A percentile compares a stretch with the other conserved stretches of the same genome.
These are phyloP conservation scores for Ramularia endophylla DNA, from an alignment of 2,329 filamentous ascomycete genomes.

Conservation along the genomic window DNA sequence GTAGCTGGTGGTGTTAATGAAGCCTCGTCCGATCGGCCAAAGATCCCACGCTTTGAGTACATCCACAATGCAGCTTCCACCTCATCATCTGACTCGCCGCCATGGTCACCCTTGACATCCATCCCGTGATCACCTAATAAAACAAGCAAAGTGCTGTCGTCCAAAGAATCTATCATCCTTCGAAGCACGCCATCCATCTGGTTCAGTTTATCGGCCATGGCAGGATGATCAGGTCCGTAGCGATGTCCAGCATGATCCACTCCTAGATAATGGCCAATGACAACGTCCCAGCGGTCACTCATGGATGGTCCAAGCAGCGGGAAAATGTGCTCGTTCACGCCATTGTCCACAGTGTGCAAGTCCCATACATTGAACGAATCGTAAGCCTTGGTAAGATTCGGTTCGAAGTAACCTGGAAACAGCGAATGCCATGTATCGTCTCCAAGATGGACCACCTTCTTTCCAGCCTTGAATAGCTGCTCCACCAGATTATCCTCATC, in stretches of 20 bases:
- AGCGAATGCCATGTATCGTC: conserved; percentile 96
- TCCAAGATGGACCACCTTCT: conserved; percentile 86
- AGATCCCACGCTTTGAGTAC: conserved; percentile 84
- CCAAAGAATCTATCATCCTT: conserved; percentile 63
- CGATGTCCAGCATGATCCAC: conserved; percentile 96
- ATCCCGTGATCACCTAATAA: conserved; percentile 99
- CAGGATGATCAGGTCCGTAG: conserved; percentile 86
- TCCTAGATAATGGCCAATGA: conserved; percentile 88
- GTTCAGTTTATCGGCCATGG: conserved; percentile 82
- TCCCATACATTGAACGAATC: conserved; percentile 99
- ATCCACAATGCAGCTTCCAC: conserved; percentile 95
- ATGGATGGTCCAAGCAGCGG: conserved; percentile 66
- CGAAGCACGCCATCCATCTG: conserved; percentile 85
- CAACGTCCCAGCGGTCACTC: conserved; percentile 76
- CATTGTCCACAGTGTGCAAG: conserved; percentile 92
- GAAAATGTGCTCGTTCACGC: conserved; percentile 84
- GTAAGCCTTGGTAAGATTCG: conserved; percentile 78
- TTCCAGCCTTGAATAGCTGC: conserved; percentile 58
- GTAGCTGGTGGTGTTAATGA: conserved; percentile 55
- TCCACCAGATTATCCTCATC: conserved; percentile 79
- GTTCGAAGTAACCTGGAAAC: conserved; percentile 89
- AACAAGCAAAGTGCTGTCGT: conserved; percentile 80
- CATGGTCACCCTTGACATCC: conserved; percentile 95
- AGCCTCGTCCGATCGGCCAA: conserved; percentile 66
- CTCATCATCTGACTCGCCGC: conserved; percentile 96